These are phyloP conservation scores for Rhodosporidiobolus sp. DNA, from an alignment of 768 basidiomycete species.

Conservation along the genomic window DNA sequence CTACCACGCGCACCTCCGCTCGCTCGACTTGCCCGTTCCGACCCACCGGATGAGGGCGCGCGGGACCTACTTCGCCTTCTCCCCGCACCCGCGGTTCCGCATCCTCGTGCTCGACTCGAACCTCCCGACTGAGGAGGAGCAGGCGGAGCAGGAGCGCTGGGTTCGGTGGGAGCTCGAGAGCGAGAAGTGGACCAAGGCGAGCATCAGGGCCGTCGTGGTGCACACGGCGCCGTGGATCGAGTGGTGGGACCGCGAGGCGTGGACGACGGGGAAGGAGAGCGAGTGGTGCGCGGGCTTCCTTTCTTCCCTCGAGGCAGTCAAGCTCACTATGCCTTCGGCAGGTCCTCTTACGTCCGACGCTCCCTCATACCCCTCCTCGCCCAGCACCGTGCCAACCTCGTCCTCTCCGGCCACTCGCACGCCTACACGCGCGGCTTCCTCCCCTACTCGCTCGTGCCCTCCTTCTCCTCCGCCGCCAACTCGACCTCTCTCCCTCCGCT, in stretches of 20 bases:
- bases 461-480: constrained; percentile 4
- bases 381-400: constrained; percentile 2
- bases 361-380: constrained; percentile 28
- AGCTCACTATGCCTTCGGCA: not conserved
- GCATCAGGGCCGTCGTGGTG: constrained; percentile 23
- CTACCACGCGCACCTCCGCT: not conserved
- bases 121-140: constrained; percentile 16
- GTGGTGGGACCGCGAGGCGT: constrained; percentile 36
- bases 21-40: not conserved
- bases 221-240: constrained; percentile 40
- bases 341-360: constrained; percentile 36
- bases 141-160: constrained; percentile 34
- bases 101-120: constrained; percentile 40
- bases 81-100: constrained; percentile 26
- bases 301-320: not conserved
- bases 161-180: constrained; percentile 21
- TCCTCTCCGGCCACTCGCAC: constrained; percentile 40
- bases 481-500: constrained; percentile 4
- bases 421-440: constrained; percentile 40
- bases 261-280: constrained; percentile 27
- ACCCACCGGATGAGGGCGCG: not conserved
- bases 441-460: constrained; percentile 12
- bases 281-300: constrained; percentile 16
- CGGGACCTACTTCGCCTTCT: constrained; percentile 25
- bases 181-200: constrained; percentile 24